Conservation (phyloP, 192 early-diverging fungal genomes). For the Coemansia javaensis region DNA sequence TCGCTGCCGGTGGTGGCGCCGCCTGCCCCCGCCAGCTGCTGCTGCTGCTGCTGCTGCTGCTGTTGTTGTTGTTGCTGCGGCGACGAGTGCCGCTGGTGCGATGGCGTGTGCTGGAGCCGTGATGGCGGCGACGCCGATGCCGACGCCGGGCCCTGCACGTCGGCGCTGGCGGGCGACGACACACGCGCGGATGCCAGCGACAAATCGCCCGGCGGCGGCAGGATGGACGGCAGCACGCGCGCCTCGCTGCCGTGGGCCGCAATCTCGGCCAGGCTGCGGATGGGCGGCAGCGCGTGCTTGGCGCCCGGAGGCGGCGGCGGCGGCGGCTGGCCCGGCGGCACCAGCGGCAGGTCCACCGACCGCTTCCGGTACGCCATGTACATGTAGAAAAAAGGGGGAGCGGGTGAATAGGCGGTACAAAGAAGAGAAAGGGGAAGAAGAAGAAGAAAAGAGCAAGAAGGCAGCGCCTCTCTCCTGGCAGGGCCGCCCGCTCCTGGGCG, state of each 20-base stretch:
- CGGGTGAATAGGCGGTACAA: not conserved
- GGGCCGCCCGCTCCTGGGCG: no score
- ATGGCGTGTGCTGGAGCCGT: no score
- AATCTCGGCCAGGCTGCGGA: constrained; percentile 28
- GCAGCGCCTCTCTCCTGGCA: no score
- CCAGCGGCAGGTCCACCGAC: constrained; percentile 43
- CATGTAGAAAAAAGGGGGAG: constrained; percentile 3
- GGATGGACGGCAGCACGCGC: not conserved
- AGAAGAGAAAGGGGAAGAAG: not conserved
- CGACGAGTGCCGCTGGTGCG: constrained; percentile 1
- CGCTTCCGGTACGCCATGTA: constrained; percentile 50
- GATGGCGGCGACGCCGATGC: no score
- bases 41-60: not conserved
- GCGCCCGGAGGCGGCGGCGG: constrained; percentile 4
- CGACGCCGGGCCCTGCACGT: no score
- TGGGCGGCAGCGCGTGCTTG: constrained; percentile 41
- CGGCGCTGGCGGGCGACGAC: constrained; percentile 2
- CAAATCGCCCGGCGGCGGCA: constrained; percentile 7
- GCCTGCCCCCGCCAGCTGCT: no score
- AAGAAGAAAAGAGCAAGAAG: not conserved
- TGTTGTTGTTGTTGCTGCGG: constrained; percentile 1
- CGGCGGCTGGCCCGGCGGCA: constrained; percentile 8
- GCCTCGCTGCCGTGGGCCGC: not conserved
- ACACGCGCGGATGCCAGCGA: constrained; percentile 11
- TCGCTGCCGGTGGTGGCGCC: no score